phyloP scores from a whole-genome alignment of 2,329 filamentous ascomycete genomes.

The Claviceps humidiphila region DNA sequence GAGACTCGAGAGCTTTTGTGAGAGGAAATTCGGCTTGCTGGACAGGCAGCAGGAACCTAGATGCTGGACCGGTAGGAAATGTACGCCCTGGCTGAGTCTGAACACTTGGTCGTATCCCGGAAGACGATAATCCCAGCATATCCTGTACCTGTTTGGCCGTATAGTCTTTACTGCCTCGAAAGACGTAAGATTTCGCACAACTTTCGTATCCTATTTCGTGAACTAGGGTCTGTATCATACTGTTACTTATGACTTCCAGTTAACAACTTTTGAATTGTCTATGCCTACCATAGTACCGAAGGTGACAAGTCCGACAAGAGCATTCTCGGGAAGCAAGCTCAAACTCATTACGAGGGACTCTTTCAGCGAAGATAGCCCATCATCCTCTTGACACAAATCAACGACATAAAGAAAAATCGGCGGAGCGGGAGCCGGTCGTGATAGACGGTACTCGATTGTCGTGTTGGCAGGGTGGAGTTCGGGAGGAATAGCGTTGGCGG shows the following conservation, averaged over 20 bases:
- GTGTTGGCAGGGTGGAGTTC: conserved; percentile 73
- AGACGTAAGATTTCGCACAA: conserved; percentile 97
- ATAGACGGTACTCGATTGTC: conserved; percentile 79
- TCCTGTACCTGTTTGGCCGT: conserved; percentile 98
- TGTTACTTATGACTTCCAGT: background rate
- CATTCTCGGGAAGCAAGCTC: conserved; percentile 67
- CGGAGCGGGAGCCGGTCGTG: conserved; percentile 68
- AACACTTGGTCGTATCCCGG: conserved; percentile 61
- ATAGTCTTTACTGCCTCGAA: conserved; percentile 96
- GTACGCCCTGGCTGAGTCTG: conserved; percentile 63
- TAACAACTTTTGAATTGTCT: background rate
- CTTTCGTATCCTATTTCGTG: conserved; percentile 97
- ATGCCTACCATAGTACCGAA: conserved; percentile 76
- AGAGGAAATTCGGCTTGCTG: conserved; percentile 95
- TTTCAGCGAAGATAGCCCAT: conserved; percentile 69
- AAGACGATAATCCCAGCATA: conserved; percentile 76
- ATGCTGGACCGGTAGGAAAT: conserved; percentile 64
- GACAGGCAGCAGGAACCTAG: conserved; percentile 85
- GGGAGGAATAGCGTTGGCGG: conserved; percentile 66
- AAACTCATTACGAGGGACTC: conserved; percentile 80
- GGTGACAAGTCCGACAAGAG: conserved; percentile 71
- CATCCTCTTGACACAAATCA: conserved; percentile 79
- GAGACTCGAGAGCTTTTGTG: conserved; percentile 85
- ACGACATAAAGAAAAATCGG: conserved; percentile 82
- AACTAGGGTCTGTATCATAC: conserved; percentile 53